Conservation (phyloP, 2,329 filamentous ascomycete species). For the Gnomoniopsis smithogilvyi region DNA sequence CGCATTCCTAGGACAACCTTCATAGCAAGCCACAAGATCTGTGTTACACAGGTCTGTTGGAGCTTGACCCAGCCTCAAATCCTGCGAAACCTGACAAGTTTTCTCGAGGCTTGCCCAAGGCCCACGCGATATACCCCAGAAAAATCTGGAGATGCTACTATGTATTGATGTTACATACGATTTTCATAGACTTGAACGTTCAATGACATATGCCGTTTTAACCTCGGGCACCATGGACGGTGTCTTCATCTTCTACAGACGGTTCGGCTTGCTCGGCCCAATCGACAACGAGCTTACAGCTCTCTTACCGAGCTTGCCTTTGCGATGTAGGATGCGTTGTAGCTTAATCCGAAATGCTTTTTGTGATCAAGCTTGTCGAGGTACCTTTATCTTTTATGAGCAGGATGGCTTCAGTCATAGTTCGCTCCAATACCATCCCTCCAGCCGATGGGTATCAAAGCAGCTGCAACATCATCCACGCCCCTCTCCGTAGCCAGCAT, state of each 20-base stretch:
- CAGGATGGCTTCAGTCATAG: constrained; percentile 1
- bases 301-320: neutral
- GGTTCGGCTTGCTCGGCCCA: neutral
- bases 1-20: neutral
- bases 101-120: neutral
- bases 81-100: neutral
- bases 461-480: constrained; percentile 79
- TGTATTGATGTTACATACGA: too few relatives aligned
- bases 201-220: neutral
- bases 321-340: neutral
- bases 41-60: neutral
- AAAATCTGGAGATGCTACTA: neutral
- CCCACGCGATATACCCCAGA: neutral
- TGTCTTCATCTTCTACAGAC: neutral
- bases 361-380: neutral
- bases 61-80: too few relatives aligned
- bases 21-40: neutral
- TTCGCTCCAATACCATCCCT: constrained; percentile 52
- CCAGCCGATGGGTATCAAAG: constrained; percentile 84
- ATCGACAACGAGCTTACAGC: neutral
- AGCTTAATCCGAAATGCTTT: neutral
- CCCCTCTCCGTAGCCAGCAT: constrained; percentile 91
- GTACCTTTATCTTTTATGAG: neutral
- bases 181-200: too few relatives aligned
- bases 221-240: neutral